Evolutionary conservation across 1,139 yeast species (phyloP).

Genomic region (Saccharomycopsis crataegensis): DNA sequence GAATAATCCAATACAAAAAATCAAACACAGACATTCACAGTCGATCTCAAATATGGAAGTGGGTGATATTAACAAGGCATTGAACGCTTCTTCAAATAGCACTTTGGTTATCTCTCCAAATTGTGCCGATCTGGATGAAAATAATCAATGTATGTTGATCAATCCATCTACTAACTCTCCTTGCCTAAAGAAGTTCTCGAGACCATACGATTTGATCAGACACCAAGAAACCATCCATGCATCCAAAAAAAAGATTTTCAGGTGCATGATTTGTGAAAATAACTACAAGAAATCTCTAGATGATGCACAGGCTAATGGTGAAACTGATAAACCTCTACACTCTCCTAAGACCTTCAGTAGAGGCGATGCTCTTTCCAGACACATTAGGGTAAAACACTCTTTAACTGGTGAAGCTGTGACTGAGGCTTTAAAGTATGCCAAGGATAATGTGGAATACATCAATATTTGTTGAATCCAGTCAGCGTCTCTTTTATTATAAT

Average conservation of each 20-base stretch:
- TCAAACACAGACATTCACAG: constrained; percentile 1
- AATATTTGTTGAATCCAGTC: constrained; percentile 1
- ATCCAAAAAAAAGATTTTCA: constrained; percentile 73
- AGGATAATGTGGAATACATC: constrained; percentile 58
- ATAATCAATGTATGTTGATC: constrained; percentile 46
- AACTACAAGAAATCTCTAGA: constrained; percentile 5
- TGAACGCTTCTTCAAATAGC: constrained; percentile 1
- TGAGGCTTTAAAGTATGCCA: constrained; percentile 65
- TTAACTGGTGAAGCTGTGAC: constrained; percentile 62
- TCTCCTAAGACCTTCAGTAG: constrained; percentile 83
- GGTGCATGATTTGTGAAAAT: constrained; percentile 65
- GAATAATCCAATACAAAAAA: background rate
- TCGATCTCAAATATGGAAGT: too few relatives aligned
- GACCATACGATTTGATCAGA: constrained; percentile 90
- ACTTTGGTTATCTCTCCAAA: background rate
- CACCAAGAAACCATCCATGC: constrained; percentile 97
- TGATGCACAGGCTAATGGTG: background rate
- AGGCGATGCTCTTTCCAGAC: constrained; percentile 91
- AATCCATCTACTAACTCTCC: constrained; percentile 55
- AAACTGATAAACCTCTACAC: constrained; percentile 24
- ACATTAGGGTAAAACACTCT: constrained; percentile 82
- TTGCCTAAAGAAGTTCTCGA: constrained; percentile 78
- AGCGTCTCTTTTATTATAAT: background rate
- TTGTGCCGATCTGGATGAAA: constrained; percentile 4
- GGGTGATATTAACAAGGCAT: background rate